A percentile compares a stretch with the other conserved stretches of the same genome.
Evolutionary conservation across 2,329 filamentous ascomycete species (phyloP).

Genomic region (Calonectria leucothoes): DNA sequence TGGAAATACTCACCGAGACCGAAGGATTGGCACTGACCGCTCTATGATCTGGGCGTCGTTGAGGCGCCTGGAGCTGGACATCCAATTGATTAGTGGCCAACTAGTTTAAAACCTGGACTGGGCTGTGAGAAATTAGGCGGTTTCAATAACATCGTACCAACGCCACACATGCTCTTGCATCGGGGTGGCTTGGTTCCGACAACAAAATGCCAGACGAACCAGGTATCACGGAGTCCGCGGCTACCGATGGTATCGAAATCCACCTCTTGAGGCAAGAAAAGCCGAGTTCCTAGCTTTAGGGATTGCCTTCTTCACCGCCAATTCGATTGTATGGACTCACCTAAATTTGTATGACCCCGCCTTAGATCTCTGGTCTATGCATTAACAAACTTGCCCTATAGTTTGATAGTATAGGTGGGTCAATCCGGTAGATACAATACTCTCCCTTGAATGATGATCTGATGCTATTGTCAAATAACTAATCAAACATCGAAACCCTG

Average conservation of each 20-base stretch:
- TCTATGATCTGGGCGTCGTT: not conserved
- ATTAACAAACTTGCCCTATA: not conserved
- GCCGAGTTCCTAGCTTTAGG: not conserved
- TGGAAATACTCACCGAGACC: not conserved
- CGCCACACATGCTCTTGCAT: not conserved
- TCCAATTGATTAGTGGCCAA: not conserved
- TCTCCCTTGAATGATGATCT: too few species aligned
- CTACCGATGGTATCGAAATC: not conserved
- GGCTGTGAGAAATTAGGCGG: not conserved
- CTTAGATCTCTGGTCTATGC: not conserved
- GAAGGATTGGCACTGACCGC: not conserved
- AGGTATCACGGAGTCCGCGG: not conserved
- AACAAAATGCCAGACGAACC: not conserved
- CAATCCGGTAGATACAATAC: too few species aligned
- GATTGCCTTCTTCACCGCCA: too few species aligned
- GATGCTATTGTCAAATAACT: too few species aligned
- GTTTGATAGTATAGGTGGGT: not conserved
- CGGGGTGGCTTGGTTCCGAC: not conserved
- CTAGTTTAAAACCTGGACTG: not conserved
- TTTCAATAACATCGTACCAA: not conserved
- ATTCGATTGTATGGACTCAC: not conserved
- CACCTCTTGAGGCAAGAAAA: not conserved
- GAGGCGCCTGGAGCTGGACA: not conserved
- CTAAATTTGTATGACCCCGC: too few species aligned
- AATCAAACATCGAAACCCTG: not conserved